Conservation (phyloP, 257 asterid genomes). For the Jasminum sambac region DNA sequence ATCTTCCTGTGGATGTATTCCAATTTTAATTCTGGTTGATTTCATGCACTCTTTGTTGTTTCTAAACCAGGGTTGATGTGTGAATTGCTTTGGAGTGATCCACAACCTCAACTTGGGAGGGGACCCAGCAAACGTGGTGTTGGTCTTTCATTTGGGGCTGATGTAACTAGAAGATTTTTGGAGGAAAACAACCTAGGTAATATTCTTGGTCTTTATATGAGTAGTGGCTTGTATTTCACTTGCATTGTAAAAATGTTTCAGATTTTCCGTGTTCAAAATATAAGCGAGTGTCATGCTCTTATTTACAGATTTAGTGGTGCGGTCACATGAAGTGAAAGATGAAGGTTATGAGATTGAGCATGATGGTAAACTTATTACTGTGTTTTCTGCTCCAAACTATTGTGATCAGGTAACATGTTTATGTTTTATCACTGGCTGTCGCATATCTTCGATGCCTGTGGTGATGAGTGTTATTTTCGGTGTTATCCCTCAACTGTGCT, state of each 20-base stretch:
- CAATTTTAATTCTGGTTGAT: not conserved
- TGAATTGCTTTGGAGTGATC: constrained; percentile 99
- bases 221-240: not conserved
- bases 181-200: constrained; percentile 86
- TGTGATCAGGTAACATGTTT: constrained; percentile 83
- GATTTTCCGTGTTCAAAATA: constrained; percentile 7
- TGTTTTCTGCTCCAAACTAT: constrained; percentile 97
- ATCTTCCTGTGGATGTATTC: not conserved
- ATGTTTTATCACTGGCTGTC: constrained; percentile 18
- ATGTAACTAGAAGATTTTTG: constrained; percentile 86
- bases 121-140: constrained; percentile 99
- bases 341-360: constrained; percentile 97
- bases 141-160: constrained; percentile 93
- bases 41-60: constrained; percentile 28
- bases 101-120: constrained; percentile 98
- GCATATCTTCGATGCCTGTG: constrained; percentile 12
- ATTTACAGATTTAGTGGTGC: constrained; percentile 82
- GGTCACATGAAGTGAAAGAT: constrained; percentile 99
- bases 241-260: not conserved
- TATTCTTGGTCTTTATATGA: not conserved
- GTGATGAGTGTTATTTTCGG: not conserved
- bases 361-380: constrained; percentile 96
- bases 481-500: constrained; percentile 1
- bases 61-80: constrained; percentile 81
- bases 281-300: constrained; percentile 15